These are phyloP conservation scores for Paramarasmius palmivorus DNA, from an alignment of 1,284 basidiomycete genomes.

Conservation along the genomic window DNA sequence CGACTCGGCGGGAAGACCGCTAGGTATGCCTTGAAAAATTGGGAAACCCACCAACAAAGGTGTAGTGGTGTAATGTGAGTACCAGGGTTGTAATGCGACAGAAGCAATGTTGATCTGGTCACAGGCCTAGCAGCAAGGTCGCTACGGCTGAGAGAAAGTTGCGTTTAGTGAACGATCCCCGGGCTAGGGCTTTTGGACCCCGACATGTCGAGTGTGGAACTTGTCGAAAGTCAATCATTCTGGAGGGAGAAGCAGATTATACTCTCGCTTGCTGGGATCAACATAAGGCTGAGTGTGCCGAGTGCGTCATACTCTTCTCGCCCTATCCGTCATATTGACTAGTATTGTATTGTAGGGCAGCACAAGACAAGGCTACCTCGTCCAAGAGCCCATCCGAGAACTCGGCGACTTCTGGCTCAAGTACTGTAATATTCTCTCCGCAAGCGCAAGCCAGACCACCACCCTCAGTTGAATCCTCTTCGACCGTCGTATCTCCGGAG, in stretches of 20 bases:
- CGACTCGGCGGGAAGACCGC: conserved; percentile 36
- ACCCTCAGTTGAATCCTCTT: conserved; percentile 37
- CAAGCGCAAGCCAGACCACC: conserved; percentile 30
- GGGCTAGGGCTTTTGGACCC: conserved; percentile 47
- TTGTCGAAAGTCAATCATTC: conserved; percentile 43
- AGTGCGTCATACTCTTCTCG: conserved; percentile 32
- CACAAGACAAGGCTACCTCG: conserved; percentile 2
- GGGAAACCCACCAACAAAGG: conserved; percentile 49
- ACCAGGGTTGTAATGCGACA: conserved; percentile 8
- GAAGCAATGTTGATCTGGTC: neutral
- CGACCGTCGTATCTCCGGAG: conserved; percentile 13
- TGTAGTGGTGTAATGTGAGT: conserved; percentile 45
- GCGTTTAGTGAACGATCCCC: conserved; percentile 58
- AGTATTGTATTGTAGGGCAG: too few species aligned
- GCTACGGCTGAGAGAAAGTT: conserved; percentile 61
- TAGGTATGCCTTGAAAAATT: conserved; percentile 48
- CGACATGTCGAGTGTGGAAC: conserved; percentile 48
- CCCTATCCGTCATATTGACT: neutral
- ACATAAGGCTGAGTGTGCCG: conserved; percentile 53
- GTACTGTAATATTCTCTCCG: conserved; percentile 16
- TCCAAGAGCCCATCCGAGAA: neutral
- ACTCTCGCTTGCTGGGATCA: conserved; percentile 57
- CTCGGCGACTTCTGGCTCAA: conserved; percentile 10
- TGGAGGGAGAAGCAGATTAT: conserved; percentile 53
- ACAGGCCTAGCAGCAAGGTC: conserved; percentile 54